Percentiles rank a stretch among this genome's conserved stretches.
phyloP scores from a whole-genome alignment of 129 eudicot species.

The Logfia minima region DNA sequence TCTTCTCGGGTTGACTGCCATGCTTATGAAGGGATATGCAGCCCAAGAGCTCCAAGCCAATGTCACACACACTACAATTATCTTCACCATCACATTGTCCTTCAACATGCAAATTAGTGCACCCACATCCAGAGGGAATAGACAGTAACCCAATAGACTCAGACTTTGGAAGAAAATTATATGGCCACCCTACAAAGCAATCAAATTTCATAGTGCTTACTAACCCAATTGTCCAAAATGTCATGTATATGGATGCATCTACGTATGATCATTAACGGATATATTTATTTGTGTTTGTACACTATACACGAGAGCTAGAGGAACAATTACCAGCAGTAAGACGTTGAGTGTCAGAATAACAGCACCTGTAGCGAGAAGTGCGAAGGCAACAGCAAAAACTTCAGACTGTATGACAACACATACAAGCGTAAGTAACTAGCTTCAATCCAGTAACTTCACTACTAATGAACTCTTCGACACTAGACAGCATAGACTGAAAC shows the following conservation, averaged over 20 bases:
- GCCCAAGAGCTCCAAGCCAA: conserved; percentile 98
- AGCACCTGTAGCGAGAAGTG: conserved; percentile 94
- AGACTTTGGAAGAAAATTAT: conserved; percentile 95
- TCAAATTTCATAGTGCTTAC: neutral
- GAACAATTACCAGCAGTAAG: conserved; percentile 62
- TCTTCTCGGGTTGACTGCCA: conserved; percentile 85
- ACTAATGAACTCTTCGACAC: neutral
- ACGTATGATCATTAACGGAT: neutral
- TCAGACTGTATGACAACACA: conserved; percentile 58
- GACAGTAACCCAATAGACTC: conserved; percentile 91
- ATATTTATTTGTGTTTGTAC: neutral
- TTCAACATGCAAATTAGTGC: conserved; percentile 84
- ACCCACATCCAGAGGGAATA: conserved; percentile 84
- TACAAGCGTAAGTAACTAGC: conserved; percentile 21
- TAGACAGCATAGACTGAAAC: neutral
- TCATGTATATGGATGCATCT: neutral
- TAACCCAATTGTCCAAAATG: neutral
- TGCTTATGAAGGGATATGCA: conserved; percentile 98
- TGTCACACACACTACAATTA: conserved; percentile 69
- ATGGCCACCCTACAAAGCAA: conserved; percentile 73
- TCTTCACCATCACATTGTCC: conserved; percentile 64
- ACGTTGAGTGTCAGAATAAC: conserved; percentile 89
- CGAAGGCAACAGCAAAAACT: conserved; percentile 96
- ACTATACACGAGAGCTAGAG: neutral
- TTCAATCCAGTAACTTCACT: neutral